Base-by-base conservation (phyloP, 768 basidiomycete species). In the Cystobasidiopsis lactophilus region DNA sequence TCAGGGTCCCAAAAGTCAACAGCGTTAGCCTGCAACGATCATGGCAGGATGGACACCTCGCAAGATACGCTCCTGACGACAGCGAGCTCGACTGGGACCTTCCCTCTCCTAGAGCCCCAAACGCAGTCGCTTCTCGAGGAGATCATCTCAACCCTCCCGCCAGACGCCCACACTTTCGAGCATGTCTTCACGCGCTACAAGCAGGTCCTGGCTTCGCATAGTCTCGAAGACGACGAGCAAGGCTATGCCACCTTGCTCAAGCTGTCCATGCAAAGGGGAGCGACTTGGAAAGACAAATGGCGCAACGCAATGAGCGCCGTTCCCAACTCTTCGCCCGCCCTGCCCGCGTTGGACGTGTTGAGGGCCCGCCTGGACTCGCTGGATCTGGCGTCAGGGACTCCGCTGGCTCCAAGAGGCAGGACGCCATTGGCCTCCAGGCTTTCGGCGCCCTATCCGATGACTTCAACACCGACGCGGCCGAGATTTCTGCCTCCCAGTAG, bases 221-320 rank as follows among this genome's bases (percentile, higher is more conserved):
- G 33, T 7, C 10, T 27, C 10, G 45, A 47, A 23, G 45, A 47
- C 16, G 33, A 41, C 40, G 54, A 51, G 24, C 9, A 31, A 19
- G 50, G 49, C 18, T 89, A 86, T 64, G 76, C 77, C 19, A 81
- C 83, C 64, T 66, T 89, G 29, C 67, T 89, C 54, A 85, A 86
- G 65, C 69, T 89, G 2, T 82, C 82, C 43, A 82, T 80, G 39
- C 62, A 86, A 60, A 81, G 77, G 66, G 85, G 82, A 10, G 71
- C 70, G 52, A 79, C 75, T 62, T 89, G 85, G 84, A 75, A 71
- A 29, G 79, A 77, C 29, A 85, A 85, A 66, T 89, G 85, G 85
- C 69, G 69, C 31, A 70, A 70, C 57, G 77, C 82, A 51, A 85
- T 80, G 68, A 14, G 41, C 14, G 45, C 45, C 30, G n/a, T 26